Conservation (phyloP, 2,329 filamentous ascomycete genomes). For the Aspergillus carbonarius region DNA sequence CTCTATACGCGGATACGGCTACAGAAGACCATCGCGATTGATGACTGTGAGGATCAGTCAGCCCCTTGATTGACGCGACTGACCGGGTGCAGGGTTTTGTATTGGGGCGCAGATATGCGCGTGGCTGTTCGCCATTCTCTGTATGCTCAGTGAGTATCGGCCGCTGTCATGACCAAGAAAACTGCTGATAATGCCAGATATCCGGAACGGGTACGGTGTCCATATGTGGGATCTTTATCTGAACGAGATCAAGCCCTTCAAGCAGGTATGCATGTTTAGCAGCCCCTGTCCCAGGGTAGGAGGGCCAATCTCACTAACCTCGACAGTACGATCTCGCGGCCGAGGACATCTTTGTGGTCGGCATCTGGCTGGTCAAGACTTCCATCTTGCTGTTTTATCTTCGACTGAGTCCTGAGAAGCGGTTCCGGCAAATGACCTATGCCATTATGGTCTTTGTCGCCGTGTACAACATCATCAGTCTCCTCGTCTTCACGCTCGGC, state of each 20-base stretch:
- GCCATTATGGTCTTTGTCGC: conserved; percentile 19
- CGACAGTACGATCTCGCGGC: conserved; percentile 14
- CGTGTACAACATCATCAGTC: conserved; percentile 16
- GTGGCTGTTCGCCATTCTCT: conserved; percentile 15
- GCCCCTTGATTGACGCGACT: not conserved
- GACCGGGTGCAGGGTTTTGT: conserved; percentile 5
- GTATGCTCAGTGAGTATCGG: conserved; percentile 10
- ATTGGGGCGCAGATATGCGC: conserved; percentile 13
- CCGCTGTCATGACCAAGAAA: too few species aligned
- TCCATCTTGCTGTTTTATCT: conserved; percentile 21
- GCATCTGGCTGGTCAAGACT: conserved; percentile 20
- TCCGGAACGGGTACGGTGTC: conserved; percentile 14
- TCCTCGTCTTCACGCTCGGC: conserved; percentile 16
- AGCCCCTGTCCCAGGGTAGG: too few species aligned
- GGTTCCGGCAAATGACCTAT: conserved; percentile 18
- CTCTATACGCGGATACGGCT: conserved; percentile 12
- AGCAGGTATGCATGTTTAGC: conserved; percentile 4
- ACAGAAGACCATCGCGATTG: conserved; percentile 2
- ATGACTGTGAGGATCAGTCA: conserved; percentile 10
- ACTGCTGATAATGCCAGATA: conserved; percentile 8
- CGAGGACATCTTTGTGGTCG: conserved; percentile 14
- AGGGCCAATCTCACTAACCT: not conserved
- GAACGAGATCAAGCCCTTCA: conserved; percentile 11
- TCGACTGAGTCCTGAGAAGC: conserved; percentile 17
- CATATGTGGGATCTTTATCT: conserved; percentile 18